Base-by-base conservation (phyloP, 306 rosid genomes). In the Lithocarpus polystachyus region DNA sequence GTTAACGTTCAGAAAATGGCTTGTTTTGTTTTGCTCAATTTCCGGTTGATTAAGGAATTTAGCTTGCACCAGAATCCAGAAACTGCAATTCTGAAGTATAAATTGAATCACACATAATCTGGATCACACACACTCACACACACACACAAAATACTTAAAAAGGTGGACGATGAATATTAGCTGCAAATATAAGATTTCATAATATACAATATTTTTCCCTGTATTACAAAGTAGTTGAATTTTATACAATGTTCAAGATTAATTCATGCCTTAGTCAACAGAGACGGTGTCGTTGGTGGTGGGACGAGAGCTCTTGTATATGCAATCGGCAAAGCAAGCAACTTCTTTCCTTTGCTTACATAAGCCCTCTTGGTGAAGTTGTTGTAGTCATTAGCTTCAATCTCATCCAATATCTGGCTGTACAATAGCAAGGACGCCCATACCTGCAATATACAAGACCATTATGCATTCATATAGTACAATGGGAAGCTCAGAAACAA, bases 321-420 rank as follows among this genome's bases (percentile, higher is more conserved):
- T 1, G 97, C 94, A 74, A 72, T 59, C n/a, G 97, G 97, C 72
- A 92, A 83, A 26, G 86, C 83, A 68, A 90, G 80, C 13, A 92
- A 60, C 83, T 92, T 92, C 89, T 92, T 92, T 67, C 81, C 80
- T 79, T 92, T 92, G 89, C 96, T 65, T 69, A 92, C 97, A 83
- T 86, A 89, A 12, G 97, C 96, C 77, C 96, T 88, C 74, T 73
- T 77, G 1, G 97, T 89, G 84, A 90, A 92, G 85, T 82, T 92
- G 84, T 92, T 87, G 84, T 86, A 92, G 74, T 90, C 96, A 72
- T 92, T 92, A 9, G 91, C 93, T 85, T 92, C 97, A 26, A 92
- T 88, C 83, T 92, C 97, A 17, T 92, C 96, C 84, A 92, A 83
- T 82, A 92, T 92, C 78, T 82, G 88, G 6, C 96, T 82, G 78